These are phyloP conservation scores for Boletus huronensis DNA, from an alignment of 768 basidiomycete genomes.

Conservation along the genomic window DNA sequence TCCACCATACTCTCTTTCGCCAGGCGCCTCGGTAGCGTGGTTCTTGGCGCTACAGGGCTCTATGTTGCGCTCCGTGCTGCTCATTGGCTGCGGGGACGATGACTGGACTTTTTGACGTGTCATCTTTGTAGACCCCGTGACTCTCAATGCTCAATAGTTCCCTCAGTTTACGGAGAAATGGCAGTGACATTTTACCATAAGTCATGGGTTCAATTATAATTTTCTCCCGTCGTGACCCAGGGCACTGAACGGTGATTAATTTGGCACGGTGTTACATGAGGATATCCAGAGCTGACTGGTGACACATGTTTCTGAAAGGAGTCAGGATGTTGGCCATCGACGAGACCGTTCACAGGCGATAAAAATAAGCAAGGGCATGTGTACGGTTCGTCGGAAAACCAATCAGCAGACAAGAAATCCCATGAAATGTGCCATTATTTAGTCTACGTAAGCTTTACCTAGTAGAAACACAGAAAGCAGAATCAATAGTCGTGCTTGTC, in stretches of 20 bases:
- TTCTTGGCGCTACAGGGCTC: constrained; percentile 42
- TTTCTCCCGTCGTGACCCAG: constrained; percentile 17
- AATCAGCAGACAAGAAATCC: constrained; percentile 22
- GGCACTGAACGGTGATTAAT: constrained; percentile 35
- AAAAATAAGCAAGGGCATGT: constrained; percentile 31
- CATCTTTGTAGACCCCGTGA: constrained; percentile 33
- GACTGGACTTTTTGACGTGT: constrained; percentile 15
- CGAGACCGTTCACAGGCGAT: constrained; percentile 29
- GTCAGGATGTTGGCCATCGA: constrained; percentile 12
- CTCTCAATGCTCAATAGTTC: constrained; percentile 28
- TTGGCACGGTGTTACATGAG: constrained; percentile 30
- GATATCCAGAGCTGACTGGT: constrained; percentile 26
- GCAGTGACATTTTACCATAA: constrained; percentile 13
- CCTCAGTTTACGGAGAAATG: constrained; percentile 23
- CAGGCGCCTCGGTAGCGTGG: constrained; percentile 46
- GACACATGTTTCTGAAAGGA: constrained; percentile 26
- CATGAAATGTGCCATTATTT: constrained; percentile 30
- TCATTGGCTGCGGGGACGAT: constrained; percentile 23
- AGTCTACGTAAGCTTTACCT: constrained; percentile 36
- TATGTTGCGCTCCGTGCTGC: constrained; percentile 26
- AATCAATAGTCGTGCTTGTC: constrained; percentile 35
- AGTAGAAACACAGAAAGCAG: constrained; percentile 33
- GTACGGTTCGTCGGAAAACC: constrained; percentile 11
- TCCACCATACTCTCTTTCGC: constrained; percentile 51
- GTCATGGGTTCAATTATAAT: constrained; percentile 22